These are phyloP conservation scores for Rutstroemia sydowiana DNA, from an alignment of 2,329 filamentous ascomycete genomes.

Conservation along the genomic window DNA sequence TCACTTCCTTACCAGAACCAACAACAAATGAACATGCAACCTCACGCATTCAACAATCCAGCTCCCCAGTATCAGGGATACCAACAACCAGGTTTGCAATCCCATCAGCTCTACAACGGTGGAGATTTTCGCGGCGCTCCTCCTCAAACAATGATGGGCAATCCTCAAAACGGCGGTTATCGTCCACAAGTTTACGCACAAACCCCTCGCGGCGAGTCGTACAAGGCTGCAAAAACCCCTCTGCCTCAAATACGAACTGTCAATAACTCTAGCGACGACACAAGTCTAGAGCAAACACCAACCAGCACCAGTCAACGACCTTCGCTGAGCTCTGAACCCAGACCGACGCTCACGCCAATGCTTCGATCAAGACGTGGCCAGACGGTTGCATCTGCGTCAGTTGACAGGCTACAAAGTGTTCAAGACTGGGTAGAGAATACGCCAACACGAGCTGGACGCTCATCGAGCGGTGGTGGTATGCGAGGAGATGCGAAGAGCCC, in stretches of 20 bases:
- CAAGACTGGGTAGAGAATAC: slow-evolving; percentile 15
- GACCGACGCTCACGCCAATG: slow-evolving; percentile 12
- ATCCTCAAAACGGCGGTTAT: neutral
- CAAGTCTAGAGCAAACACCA: neutral
- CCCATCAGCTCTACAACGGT: neutral
- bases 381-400: slow-evolving; percentile 10
- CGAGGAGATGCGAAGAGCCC: neutral
- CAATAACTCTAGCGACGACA: neutral
- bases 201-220: neutral
- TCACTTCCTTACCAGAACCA: neutral
- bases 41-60: neutral
- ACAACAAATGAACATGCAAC: neutral
- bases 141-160: neutral
- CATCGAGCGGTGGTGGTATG: neutral
- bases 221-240: neutral
- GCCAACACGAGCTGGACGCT: slow-evolving; percentile 1
- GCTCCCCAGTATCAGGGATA: neutral
- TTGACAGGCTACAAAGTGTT: slow-evolving; percentile 15
- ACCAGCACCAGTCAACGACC: neutral
- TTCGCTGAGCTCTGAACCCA: slow-evolving; percentile 9
- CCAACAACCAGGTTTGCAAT: neutral
- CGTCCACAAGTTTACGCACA: neutral
- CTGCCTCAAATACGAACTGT: neutral
- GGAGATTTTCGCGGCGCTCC: neutral
- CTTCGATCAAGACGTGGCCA: slow-evolving; percentile 20